phyloP scores from a whole-genome alignment of 768 basidiomycete species.

The Auricularia heimuer region DNA sequence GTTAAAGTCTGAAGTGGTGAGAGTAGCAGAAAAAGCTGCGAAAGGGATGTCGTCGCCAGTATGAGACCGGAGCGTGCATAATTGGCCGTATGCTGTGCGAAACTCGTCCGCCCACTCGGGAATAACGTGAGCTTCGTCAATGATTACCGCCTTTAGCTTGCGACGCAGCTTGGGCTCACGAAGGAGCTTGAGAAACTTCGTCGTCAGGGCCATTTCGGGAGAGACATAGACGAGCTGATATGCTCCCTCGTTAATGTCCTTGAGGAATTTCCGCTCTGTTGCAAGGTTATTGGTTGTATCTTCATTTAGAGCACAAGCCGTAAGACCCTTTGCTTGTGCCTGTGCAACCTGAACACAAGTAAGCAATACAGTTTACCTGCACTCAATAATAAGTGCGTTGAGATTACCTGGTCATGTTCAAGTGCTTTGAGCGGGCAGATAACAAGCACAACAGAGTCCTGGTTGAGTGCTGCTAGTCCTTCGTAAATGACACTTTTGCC shows the following conservation, averaged over 20 bases:
- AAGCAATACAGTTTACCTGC: too few relatives aligned
- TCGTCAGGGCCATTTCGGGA: background rate
- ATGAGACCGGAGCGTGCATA: background rate
- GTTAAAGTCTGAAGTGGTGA: constrained; percentile 15
- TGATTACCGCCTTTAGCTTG: background rate
- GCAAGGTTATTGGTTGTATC: constrained; percentile 11
- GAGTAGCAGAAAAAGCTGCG: background rate
- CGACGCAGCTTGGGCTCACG: background rate
- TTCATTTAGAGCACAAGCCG: constrained; percentile 20
- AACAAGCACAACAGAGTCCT: constrained; percentile 15
- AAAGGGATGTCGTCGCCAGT: background rate
- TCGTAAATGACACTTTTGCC: constrained; percentile 23
- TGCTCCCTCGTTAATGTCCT: background rate
- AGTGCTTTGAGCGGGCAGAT: constrained; percentile 23
- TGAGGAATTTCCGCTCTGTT: background rate
- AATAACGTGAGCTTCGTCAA: background rate
- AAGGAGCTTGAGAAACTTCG: background rate
- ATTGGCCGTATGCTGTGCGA: background rate
- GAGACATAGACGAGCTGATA: background rate
- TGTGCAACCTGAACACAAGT: constrained; percentile 7
- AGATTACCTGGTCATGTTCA: constrained; percentile 20
- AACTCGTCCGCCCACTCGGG: background rate
- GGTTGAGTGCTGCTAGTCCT: constrained; percentile 13
- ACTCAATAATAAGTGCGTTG: background rate
- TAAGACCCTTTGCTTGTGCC: constrained; percentile 17